Percentiles rank a stretch among this genome's conserved stretches.
Evolutionary conservation across 1,284 basidiomycete species (phyloP).

Genomic region (Athelia psychrophila): DNA sequence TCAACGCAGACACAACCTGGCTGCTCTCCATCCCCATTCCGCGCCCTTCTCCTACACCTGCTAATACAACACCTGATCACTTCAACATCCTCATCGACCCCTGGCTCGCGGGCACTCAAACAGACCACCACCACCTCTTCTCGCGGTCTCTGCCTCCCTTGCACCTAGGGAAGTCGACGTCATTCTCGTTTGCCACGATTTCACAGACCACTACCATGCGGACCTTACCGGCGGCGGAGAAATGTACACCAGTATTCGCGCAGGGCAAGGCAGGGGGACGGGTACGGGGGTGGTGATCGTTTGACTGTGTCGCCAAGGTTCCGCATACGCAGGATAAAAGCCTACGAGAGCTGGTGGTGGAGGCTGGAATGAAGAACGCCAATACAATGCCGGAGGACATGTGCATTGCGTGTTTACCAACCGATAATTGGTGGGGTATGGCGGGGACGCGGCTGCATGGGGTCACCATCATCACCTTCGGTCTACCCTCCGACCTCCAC

Average conservation of each 20-base stretch:
- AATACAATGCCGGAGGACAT: not conserved
- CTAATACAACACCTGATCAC: too few species aligned
- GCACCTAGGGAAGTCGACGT: not conserved
- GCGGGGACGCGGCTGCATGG: not conserved
- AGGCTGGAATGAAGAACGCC: not conserved
- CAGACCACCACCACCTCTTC: not conserved
- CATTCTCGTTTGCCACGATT: not conserved
- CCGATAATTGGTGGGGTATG: not conserved
- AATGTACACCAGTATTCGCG: not conserved
- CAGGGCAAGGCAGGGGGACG: not conserved
- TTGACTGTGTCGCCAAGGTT: not conserved
- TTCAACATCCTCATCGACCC: conserved; percentile 1
- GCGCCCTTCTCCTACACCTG: not conserved
- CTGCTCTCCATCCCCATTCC: not conserved
- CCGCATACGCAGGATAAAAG: not conserved
- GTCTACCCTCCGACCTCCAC: not conserved
- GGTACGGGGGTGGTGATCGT: not conserved
- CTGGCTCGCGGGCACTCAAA: not conserved
- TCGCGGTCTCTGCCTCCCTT: not conserved
- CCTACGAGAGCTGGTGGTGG: not conserved
- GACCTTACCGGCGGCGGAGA: not conserved
- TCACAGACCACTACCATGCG: not conserved
- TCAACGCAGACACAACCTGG: conserved; percentile 2
- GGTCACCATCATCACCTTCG: not conserved
- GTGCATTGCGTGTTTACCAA: not conserved